Evolutionary conservation across 2,329 filamentous ascomycete genomes (phyloP).

Genomic region (Aspergillus persii): DNA sequence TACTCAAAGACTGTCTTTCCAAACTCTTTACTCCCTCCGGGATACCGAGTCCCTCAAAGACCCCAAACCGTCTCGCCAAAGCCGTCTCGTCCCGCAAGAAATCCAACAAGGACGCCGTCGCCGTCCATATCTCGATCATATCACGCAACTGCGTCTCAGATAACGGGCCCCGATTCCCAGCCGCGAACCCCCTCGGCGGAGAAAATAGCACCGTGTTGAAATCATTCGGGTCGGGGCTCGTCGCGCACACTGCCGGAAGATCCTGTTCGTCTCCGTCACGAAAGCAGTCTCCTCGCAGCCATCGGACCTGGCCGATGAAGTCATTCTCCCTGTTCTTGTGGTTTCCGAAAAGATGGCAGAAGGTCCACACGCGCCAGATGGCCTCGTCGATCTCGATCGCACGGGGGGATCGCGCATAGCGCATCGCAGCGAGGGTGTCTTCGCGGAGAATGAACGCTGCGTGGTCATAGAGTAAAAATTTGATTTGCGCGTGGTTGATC

Average conservation of each 20-base stretch:
- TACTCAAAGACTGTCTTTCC: not conserved
- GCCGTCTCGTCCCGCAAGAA: not conserved
- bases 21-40: not conserved
- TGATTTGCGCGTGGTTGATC: constrained; percentile 2
- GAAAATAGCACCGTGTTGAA: not conserved
- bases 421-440: not conserved
- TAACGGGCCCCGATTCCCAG: not conserved
- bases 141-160: not conserved
- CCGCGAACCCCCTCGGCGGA: not conserved
- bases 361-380: not conserved
- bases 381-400: not conserved
- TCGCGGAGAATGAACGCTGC: not conserved
- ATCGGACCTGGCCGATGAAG: not conserved
- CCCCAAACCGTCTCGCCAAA: not conserved
- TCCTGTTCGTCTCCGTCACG: not conserved
- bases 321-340: not conserved
- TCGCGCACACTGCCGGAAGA: not conserved
- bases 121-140: not conserved
- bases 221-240: not conserved
- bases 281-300: not conserved
- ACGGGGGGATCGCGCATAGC: not conserved
- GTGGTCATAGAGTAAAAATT: constrained; percentile 4
- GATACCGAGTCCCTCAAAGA: not conserved
- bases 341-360: not conserved
- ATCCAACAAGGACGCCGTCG: not conserved